phyloP scores from a whole-genome alignment of 2,329 filamentous ascomycete species.

The Akanthomyces muscarius region DNA sequence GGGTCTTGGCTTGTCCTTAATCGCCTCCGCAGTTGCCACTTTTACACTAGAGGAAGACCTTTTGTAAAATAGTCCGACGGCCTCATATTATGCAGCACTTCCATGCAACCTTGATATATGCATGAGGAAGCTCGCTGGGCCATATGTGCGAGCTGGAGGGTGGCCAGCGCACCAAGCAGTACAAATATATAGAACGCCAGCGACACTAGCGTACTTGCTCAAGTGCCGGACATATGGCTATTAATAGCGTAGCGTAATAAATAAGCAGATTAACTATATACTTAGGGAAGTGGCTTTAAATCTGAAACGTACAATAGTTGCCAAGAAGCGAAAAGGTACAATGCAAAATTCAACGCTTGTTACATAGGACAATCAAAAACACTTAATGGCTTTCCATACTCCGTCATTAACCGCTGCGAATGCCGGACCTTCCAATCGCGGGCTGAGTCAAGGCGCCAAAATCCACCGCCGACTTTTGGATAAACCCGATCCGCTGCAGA shows the following conservation, averaged over 20 bases:
- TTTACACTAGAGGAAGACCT: neutral
- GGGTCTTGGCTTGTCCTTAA: neutral
- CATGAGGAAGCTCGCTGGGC: neutral
- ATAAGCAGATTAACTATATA: neutral
- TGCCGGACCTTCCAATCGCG: neutral
- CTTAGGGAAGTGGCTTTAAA: too few relatives aligned
- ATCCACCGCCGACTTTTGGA: neutral
- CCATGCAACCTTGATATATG: neutral
- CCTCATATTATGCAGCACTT: conserved; percentile 1
- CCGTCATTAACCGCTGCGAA: neutral
- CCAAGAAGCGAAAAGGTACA: neutral
- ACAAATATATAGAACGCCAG: neutral
- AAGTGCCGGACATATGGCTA: neutral
- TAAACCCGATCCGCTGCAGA: neutral
- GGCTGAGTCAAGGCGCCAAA: neutral
- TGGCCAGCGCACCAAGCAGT: neutral
- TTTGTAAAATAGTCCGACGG: neutral
- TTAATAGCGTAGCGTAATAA: neutral
- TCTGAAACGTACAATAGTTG: too few relatives aligned
- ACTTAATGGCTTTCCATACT: neutral
- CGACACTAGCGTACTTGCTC: neutral
- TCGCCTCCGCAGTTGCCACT: neutral
- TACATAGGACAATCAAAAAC: neutral
- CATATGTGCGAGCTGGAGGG: neutral
- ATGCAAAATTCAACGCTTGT: too few relatives aligned